Evolutionary conservation across 2,329 filamentous ascomycete species (phyloP), one percentile per base, ranked within the genome.

Genomic region (Ambrosiella xylebori): DNA sequence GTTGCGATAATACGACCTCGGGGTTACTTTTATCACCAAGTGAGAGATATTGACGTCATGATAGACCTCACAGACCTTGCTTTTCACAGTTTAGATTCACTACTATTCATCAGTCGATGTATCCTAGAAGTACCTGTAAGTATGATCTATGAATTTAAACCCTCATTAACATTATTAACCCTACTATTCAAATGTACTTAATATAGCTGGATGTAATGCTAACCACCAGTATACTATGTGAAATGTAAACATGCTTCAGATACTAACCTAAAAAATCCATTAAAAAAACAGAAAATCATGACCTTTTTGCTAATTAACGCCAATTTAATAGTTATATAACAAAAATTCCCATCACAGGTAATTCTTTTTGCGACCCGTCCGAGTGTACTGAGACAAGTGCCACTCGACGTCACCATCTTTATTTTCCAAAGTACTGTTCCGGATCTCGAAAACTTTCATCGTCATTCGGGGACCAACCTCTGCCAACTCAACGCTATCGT

Each of bases 371-470:
- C 83, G 82, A 65, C 85, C 84, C 12, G 91, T 97, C 64, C 93
- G 78, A 7, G 91, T 98, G 70, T 95, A 98, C 68, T 96, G 91
- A 61, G 88, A 94, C 62, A 98, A 76, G 62, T 93, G 86, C 93
- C 93, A 98, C 71, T 98, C 93, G 3, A 94, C 82, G 70, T 98
- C 93, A 3, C 91, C 91, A 64, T 94, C 87, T 70, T 94, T 94
- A 66, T 90, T 95, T 68, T 97, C 93, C 61, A 96, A 74, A 3
- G 91, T 95, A 13, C 93, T 91, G 57, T 84, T 85, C 52, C 90
- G 79, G 61, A 98, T 95, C 73, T 97, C 88, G 67, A 97, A 98
- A 57, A 89, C 74, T 64, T 88, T 78, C 88, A 97, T 93, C n/a
- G 89, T 95, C 88, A 97, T 95, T 59, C 93, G 78, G 1, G 93